Percentiles rank a stretch among this genome's conserved stretches.
Conservation (phyloP, 495 filamentous ascomycete species). For the Penicillium maclennaniae region DNA sequence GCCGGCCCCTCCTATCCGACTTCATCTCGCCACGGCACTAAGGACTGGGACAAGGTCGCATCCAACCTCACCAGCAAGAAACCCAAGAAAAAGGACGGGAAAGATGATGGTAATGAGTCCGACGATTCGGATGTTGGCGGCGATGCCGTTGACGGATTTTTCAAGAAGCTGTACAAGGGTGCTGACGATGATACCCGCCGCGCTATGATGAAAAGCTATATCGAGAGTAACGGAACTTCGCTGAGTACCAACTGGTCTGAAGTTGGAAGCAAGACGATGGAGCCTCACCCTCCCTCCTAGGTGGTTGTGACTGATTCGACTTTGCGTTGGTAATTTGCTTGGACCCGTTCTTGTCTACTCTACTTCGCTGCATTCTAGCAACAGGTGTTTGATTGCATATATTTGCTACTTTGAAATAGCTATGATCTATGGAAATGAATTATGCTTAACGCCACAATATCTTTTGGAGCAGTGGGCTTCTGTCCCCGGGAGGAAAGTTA, state of each 20-base stretch:
- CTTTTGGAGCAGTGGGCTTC: too few relatives aligned
- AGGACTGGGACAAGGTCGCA: constrained; percentile 88
- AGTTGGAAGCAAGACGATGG: constrained; percentile 68
- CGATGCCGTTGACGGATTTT: constrained; percentile 79
- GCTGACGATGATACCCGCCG: constrained; percentile 76
- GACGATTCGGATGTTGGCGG: constrained; percentile 58
- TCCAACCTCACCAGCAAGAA: constrained; percentile 51
- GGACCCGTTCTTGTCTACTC: not conserved
- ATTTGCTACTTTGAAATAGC: not conserved
- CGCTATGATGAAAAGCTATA: constrained; percentile 97
- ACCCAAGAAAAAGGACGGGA: constrained; percentile 19
- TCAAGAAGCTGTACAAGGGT: constrained; percentile 82
- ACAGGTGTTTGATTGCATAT: constrained; percentile 8
- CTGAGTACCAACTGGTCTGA: constrained; percentile 92
- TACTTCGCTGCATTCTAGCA: constrained; percentile 23
- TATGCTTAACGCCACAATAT: not conserved
- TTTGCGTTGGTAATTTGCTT: not conserved
- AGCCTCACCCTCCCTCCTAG: constrained; percentile 67
- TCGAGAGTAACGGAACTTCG: constrained; percentile 88
- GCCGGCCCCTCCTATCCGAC: constrained; percentile 72
- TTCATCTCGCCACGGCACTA: constrained; percentile 76
- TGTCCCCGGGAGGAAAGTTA: too few relatives aligned
- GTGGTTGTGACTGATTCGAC: constrained; percentile 1
- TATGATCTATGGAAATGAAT: not conserved
- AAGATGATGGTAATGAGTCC: constrained; percentile 26